Conservation (phyloP, 345 rosid genomes). For the Salix arbutifolia region DNA sequence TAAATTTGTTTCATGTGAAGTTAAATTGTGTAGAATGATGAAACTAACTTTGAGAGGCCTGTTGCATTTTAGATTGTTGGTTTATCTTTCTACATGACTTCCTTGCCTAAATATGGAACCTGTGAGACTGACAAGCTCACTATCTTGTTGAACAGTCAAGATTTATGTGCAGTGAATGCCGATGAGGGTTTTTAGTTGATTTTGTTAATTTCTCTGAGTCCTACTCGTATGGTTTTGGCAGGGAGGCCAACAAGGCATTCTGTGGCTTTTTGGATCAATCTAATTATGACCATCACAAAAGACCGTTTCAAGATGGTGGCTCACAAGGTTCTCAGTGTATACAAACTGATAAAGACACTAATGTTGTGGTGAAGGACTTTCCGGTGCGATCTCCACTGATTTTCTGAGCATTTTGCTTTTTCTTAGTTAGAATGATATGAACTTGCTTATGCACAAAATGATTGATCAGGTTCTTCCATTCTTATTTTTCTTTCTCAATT, state of each 20-base stretch:
- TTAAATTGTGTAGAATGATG: not conserved
- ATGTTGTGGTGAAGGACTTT: conserved; percentile 15
- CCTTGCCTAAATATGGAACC: not conserved
- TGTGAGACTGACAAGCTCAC: not conserved
- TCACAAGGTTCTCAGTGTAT: conserved; percentile 25
- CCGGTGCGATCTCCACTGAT: conserved; percentile 16
- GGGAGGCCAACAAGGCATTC: conserved; percentile 87
- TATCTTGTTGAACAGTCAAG: not conserved
- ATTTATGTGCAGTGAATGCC: not conserved
- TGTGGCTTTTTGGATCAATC: conserved; percentile 72
- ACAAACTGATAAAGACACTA: conserved; percentile 17
- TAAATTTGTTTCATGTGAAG: not conserved
- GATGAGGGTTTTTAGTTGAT: not conserved
- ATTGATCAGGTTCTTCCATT: not conserved
- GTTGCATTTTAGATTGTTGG: not conserved
- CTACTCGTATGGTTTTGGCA: conserved; percentile 34
- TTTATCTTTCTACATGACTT: not conserved
- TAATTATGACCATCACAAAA: conserved; percentile 35
- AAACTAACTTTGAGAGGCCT: not conserved
- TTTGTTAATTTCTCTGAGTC: not conserved
- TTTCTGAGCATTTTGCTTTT: not conserved
- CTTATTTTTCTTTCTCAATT: not conserved
- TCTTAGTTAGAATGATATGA: not conserved
- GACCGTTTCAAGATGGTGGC: conserved; percentile 26
- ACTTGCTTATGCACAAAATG: not conserved